Percentiles rank a stretch among this genome's conserved stretches.
Evolutionary conservation across 139 green algal species (phyloP).

Genomic region (Pleodorina starrii): DNA sequence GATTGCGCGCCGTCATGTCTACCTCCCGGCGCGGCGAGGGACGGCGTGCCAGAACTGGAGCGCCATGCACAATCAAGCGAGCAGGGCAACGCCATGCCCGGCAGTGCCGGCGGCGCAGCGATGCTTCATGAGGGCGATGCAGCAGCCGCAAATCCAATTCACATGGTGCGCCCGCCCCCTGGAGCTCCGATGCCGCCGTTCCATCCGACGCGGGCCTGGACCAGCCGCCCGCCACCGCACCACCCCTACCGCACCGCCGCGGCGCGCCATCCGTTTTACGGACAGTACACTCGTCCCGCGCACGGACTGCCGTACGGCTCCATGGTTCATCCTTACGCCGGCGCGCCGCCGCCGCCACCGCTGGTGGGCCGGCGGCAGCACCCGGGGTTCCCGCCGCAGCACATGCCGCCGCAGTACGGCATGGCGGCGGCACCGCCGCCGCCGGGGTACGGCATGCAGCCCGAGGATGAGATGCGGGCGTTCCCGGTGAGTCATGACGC

Average conservation of each 20-base stretch:
- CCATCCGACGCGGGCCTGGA: neutral
- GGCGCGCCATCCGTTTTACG: neutral
- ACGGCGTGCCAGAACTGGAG: neutral
- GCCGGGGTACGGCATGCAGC: neutral
- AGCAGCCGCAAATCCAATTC: neutral
- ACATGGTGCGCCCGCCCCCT: neutral
- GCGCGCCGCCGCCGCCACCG: neutral
- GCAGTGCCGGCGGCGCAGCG: neutral
- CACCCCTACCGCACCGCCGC: conserved; percentile 4
- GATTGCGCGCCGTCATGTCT: neutral
- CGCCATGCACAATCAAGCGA: neutral
- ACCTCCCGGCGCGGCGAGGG: neutral
- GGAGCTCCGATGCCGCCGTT: neutral
- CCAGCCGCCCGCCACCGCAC: conserved; percentile 17
- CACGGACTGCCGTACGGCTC: neutral
- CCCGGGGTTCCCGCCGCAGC: neutral
- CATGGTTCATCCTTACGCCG: neutral
- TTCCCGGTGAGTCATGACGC: conserved; percentile 8
- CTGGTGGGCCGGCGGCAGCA: neutral
- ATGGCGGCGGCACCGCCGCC: neutral
- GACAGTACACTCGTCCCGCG: neutral
- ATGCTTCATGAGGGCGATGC: neutral
- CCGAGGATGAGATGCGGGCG: neutral
- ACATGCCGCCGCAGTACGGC: conserved; percentile 13
- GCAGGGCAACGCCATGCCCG: neutral